phyloP scores from a whole-genome alignment of 1,139 yeast species.

The Sugiyamaella grinbergsii region DNA sequence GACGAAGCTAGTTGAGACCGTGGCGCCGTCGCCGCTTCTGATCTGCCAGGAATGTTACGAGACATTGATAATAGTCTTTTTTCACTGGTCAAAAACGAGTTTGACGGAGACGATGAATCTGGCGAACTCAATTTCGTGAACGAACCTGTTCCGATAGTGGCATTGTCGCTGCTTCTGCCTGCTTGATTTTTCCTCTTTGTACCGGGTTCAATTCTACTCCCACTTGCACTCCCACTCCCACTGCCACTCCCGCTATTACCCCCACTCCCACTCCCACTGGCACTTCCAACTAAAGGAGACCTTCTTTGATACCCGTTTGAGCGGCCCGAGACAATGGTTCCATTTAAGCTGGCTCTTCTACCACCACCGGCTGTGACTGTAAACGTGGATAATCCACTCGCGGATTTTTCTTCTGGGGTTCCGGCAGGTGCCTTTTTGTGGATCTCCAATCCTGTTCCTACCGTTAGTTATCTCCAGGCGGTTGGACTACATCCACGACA shows the following conservation, averaged over 20 bases:
- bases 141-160: too few species aligned
- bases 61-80: slow-evolving; percentile 8
- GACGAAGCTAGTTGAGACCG: slow-evolving; percentile 6
- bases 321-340: slow-evolving; percentile 2
- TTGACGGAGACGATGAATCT: slow-evolving; percentile 11
- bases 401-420: slow-evolving; percentile 8
- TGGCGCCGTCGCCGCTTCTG: slow-evolving; percentile 2
- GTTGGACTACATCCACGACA: neutral
- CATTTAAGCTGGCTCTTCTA: neutral
- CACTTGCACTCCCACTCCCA: slow-evolving; percentile 1
- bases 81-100: slow-evolving; percentile 3
- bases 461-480: neutral
- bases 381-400: slow-evolving; percentile 11
- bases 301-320: slow-evolving; percentile 3
- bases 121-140: slow-evolving; percentile 12
- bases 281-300: slow-evolving; percentile 5
- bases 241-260: slow-evolving; percentile 9
- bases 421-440: neutral
- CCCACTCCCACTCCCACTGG: slow-evolving; percentile 10
- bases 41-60: slow-evolving; percentile 4
- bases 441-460: neutral
- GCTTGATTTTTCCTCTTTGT: neutral
- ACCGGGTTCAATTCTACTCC: neutral
- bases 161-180: neutral
- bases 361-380: slow-evolving; percentile 10